Conservation (phyloP, 2,329 filamentous ascomycete species). For the Cladosporium sp. region DNA sequence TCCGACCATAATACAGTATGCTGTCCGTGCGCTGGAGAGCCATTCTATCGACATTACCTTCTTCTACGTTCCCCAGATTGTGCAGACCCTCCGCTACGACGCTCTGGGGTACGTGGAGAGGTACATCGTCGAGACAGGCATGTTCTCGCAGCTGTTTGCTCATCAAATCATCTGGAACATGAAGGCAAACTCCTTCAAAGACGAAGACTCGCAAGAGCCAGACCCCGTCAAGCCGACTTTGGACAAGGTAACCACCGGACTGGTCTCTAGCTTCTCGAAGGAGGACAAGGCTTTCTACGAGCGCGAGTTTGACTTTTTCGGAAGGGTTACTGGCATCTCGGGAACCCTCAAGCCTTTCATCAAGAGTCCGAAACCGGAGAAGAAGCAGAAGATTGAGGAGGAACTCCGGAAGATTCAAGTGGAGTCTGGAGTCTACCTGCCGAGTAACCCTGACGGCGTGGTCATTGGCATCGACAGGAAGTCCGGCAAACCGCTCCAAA, state of each 20-base stretch:
- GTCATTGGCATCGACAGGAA: conserved; percentile 98
- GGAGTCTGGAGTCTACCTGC: conserved; percentile 93
- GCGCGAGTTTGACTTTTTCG: conserved; percentile 95
- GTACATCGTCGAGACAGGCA: conserved; percentile 94
- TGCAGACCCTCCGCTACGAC: conserved; percentile 91
- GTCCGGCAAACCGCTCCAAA: conserved; percentile 93
- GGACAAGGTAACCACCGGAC: conserved; percentile 78
- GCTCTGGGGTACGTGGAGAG: conserved; percentile 87
- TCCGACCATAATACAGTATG: conserved; percentile 90
- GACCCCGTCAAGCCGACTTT: conserved; percentile 90
- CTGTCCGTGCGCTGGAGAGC: conserved; percentile 87
- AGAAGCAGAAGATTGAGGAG: conserved; percentile 98
- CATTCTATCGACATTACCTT: conserved; percentile 97
- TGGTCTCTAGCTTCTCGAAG: conserved; percentile 73
- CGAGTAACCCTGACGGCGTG: conserved; percentile 92
- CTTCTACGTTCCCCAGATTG: conserved; percentile 98
- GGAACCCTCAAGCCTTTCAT: conserved; percentile 93
- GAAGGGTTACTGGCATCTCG: conserved; percentile 90
- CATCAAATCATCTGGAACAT: conserved; percentile 99
- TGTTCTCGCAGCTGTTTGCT: conserved; percentile 95
- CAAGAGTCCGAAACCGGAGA: conserved; percentile 86
- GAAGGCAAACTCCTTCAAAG: conserved; percentile 98
- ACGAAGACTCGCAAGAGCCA: conserved; percentile 85
- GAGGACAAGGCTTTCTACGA: conserved; percentile 84
- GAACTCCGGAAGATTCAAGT: conserved; percentile 96